Evolutionary conservation across 139 green algal species (phyloP), one percentile per base, ranked within the genome.

Genomic region (Auxenochlorella pyrenoidosa): DNA sequence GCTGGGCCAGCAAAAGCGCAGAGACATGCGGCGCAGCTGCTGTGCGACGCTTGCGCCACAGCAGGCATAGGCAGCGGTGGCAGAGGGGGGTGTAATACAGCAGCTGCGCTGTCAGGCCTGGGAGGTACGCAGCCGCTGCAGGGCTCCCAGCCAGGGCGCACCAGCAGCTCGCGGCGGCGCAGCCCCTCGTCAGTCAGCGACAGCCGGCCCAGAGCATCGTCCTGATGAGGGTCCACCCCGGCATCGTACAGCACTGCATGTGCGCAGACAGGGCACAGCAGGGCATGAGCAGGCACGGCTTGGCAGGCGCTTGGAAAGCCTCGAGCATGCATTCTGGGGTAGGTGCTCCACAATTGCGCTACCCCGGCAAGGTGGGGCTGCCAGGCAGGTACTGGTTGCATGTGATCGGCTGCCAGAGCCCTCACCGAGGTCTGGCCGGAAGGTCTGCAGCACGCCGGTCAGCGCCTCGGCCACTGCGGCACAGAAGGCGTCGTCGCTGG

Each of bases 241-340:
- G 95, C 96, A 82, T 98, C 96, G 80, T 98, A 98, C 47, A 98
- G 88, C 71, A 98, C 96, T 76, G 78, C 51, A 79, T n/a, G n/a
- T n/a, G n/a, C n/a, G n/a, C n/a, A n/a, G n/a, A n/a, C n/a, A n/a
- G n/a, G n/a, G n/a, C 60, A 70, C 3, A 12, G 60, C 18, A 24
- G 24, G 24, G 22, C 15, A 24, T 24, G 15, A 70, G 26, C 3
- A 70, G 26, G 60, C 24, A 70, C 3, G 60, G 60, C 26, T 32
- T 12, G 10, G 47, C 47, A 6, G 47, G 47, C 47, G 8, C 47
- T 54, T 6, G 6, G 47, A 54, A 10, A 54, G n/a, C 47, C 47
- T 54, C 10, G 47, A 10, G 47, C 47, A 54, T 54, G 10, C 47
- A 10, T 54, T 10, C 47, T 54, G 47, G 47, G 47, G 47, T 18